phyloP scores from a whole-genome alignment of 495 filamentous ascomycete species.

The Thozetella sp. region DNA sequence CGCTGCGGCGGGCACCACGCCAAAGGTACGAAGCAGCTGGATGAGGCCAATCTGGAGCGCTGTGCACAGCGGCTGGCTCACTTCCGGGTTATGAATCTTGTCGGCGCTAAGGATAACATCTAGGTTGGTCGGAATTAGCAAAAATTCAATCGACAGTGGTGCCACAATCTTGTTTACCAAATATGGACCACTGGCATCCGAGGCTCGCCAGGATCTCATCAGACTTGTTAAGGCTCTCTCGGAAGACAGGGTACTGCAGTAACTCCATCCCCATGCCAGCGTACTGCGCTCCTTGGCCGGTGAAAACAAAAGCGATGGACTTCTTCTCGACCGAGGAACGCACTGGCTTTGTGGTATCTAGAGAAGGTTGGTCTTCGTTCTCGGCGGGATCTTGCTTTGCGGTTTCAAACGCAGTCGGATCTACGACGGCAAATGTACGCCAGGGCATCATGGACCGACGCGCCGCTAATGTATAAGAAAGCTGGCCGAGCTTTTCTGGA shows the following conservation, averaged over 20 bases:
- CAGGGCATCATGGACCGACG: conserved; percentile 23
- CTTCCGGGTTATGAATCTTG: conserved; percentile 33
- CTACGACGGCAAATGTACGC: conserved; percentile 25
- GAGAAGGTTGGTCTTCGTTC: background rate
- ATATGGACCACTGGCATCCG: conserved; percentile 29
- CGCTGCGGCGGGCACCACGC: conserved; percentile 44
- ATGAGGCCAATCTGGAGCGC: conserved; percentile 52
- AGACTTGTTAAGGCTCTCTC: conserved; percentile 14
- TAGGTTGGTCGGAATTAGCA: background rate
- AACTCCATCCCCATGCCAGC: conserved; percentile 48
- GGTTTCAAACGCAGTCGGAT: conserved; percentile 8
- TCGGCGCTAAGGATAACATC: conserved; percentile 16
- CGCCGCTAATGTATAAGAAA: conserved; percentile 29
- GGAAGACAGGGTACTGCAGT: conserved; percentile 22
- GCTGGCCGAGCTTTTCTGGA: conserved; percentile 9
- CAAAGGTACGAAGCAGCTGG: conserved; percentile 45
- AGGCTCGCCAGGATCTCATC: conserved; percentile 19
- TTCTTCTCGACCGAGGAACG: conserved; percentile 8
- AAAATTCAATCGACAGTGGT: background rate
- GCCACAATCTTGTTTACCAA: conserved; percentile 14
- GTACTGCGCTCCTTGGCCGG: conserved; percentile 48
- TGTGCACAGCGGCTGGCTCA: conserved; percentile 46
- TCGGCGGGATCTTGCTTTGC: no score
- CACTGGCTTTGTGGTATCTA: conserved; percentile 7
- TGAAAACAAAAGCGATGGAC: conserved; percentile 37